Evolutionary conservation across 768 basidiomycete genomes (phyloP), one percentile per base, ranked within the genome.

Genomic region (Boletus reticulatus): DNA sequence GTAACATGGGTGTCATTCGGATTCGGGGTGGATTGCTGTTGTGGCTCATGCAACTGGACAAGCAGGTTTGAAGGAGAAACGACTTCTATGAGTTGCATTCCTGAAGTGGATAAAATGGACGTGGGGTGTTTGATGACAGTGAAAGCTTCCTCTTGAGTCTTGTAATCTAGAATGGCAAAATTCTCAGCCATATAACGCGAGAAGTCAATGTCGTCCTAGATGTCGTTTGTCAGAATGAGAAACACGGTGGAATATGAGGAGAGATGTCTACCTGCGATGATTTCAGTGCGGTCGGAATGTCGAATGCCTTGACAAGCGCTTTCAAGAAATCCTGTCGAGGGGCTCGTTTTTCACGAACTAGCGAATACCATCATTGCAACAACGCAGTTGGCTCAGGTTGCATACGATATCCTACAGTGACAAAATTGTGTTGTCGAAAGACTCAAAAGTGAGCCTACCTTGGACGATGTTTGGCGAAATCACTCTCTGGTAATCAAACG

Each of bases 141-240:
- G 50, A 98, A 75, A 6, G 88, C 86, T 72, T 98, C 97, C 71
- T 99, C 97, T 63, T 89, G 87, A 0, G 92, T 92, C 75, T 94
- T 98, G 78, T 95, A 98, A 34, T 98, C 94, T 57, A 99, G 84
- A 1, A 88, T 77, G 1, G 94, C 81, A 55, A 98, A 88, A 65
- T 98, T 98, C 68, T 98, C 97, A 0, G 92, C 88, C 84, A 98
- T 90, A 73, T 94, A 99, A 52, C 94, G 87, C 5, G 81, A 81
- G 67, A 98, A 93, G 47, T 88, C 84, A 50, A 95, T 78, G 63
- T 97, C 91, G 57, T 89, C 83, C 88, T 94, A 60, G 27, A 36
- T 14, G 31, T 20, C 14, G 32, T 31, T 20, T 43, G 14, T 57
- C 16, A 48, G 29, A 49, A 19, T 4, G 19, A 22, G 22, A 29